Evolutionary conservation across 805 yeast genomes (phyloP), one percentile per base, ranked within the genome.

Genomic region (Wickerhamomyces strasburgensis): DNA sequence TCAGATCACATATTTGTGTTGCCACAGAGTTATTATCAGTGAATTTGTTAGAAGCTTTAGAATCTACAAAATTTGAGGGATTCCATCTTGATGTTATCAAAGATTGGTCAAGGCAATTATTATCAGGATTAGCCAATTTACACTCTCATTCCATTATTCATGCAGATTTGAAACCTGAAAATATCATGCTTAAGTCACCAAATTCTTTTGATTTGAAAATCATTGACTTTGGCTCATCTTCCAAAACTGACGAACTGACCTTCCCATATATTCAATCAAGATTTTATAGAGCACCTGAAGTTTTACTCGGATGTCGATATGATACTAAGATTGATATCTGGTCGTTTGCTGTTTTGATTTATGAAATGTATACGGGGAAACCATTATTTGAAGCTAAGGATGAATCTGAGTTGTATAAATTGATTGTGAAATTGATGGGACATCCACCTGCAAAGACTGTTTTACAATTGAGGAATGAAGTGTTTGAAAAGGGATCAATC

Each of bases 261-360:
- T 90, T 83, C 46, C 80, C 93, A 19, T 86, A 86, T 55, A 87
- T 86, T 37, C 93, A 93, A 61, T 83, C 90, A 1, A 57, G 94
- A 33, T 84, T 76, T 48, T 84, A 84, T 52, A 59, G 94, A 35
- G 87, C 93, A 0, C 94, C 94, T 0, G 94, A 84, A 52, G 80
- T 84, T 5, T 61, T 80, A 9, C 38, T 84, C 3, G 93, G 90
- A 1, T 73, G 83, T 9, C 62, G 76, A 24, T 83, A 82, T 65
- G 52, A 84, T 11, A 85, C 95, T 0, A 81, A 89, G 17, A 87
- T 86, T 44, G 96, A 86, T 59, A 81, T 87, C 58, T 86, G 96
- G 96, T 84, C 95, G 9, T 86, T 90, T 6, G 94, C 90, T 8
- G 81, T 93, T 50, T 81, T 86, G 41, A 70, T 87, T 55, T 93